Conservation (phyloP, 2,329 filamentous ascomycete species). For the Tolypocladium pustulatum region DNA sequence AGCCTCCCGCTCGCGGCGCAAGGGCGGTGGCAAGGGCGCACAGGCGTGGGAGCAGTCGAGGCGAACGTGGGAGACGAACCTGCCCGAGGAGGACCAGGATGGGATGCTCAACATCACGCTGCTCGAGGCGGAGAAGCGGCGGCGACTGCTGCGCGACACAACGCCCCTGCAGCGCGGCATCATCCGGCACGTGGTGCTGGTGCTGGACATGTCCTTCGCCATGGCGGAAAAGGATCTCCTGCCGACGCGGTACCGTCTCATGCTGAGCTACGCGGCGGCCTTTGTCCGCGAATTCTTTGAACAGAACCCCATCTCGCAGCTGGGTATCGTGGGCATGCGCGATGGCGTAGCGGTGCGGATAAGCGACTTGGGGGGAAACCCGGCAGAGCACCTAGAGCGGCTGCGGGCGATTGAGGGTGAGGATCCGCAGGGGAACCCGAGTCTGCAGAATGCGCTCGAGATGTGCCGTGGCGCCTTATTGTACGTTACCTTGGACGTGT, state of each 20-base stretch:
- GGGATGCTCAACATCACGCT: constrained; percentile 69
- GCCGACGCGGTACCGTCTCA: constrained; percentile 75
- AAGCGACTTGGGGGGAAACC: constrained; percentile 85
- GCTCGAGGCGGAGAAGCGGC: constrained; percentile 72
- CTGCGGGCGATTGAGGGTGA: constrained; percentile 56
- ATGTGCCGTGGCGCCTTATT: constrained; percentile 90
- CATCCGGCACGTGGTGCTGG: constrained; percentile 87
- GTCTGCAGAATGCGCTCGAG: constrained; percentile 88
- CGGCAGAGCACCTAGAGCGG: constrained; percentile 73
- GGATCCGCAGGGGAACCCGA: constrained; percentile 65
- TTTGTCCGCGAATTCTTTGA: constrained; percentile 96
- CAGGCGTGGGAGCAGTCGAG: constrained; percentile 58
- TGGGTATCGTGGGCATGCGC: constrained; percentile 85
- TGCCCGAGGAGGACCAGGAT: constrained; percentile 60
- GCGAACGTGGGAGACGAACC: constrained; percentile 61
- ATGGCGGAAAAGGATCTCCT: constrained; percentile 95
- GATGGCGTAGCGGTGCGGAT: constrained; percentile 81
- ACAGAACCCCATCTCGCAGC: constrained; percentile 95
- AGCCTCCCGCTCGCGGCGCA: constrained; percentile 13
- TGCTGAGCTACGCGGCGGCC: constrained; percentile 70
- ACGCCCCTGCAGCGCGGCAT: constrained; percentile 94
- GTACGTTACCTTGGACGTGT: constrained; percentile 28
- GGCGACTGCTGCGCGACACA: constrained; percentile 78
- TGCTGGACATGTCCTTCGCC: constrained; percentile 84
- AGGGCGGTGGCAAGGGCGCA: constrained; percentile 27